Evolutionary conservation across 2,329 filamentous ascomycete genomes (phyloP).

Genomic region (Aschersonia sp.): DNA sequence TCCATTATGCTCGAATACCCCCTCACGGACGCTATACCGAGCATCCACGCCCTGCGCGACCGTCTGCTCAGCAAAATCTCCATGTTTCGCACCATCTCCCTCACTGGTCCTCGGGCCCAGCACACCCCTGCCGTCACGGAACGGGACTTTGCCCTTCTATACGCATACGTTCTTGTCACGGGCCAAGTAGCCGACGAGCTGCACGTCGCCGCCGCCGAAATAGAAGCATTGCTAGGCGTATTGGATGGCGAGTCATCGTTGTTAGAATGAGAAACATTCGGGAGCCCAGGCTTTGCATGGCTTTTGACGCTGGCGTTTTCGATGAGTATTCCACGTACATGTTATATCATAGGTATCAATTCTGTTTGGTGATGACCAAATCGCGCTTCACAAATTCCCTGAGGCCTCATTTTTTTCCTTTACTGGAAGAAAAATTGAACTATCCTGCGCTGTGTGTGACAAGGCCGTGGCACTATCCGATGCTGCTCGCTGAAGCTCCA

Average conservation of each 20-base stretch:
- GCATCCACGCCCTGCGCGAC: slow-evolving; percentile 61
- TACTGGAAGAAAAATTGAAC: too few species aligned
- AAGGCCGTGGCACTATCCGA: too few species aligned
- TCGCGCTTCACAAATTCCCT: too few species aligned
- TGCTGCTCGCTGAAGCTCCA: too few species aligned
- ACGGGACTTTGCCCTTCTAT: slow-evolving; percentile 75
- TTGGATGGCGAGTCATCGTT: slow-evolving; percentile 16
- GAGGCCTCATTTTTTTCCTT: too few species aligned
- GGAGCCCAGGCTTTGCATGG: too few species aligned
- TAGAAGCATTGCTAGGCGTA: slow-evolving; percentile 44
- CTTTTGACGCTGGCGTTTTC: too few species aligned
- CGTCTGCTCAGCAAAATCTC: slow-evolving; percentile 71
- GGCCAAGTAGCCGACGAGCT: slow-evolving; percentile 48
- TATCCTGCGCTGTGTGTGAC: too few species aligned
- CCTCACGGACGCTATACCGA: slow-evolving; percentile 68
- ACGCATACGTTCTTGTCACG: slow-evolving; percentile 65
- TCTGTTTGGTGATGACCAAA: too few species aligned
- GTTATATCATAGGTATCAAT: too few species aligned
- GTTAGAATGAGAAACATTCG: not conserved
- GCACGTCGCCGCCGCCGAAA: slow-evolving; percentile 38
- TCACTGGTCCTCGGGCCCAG: too few species aligned
- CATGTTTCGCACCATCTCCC: slow-evolving; percentile 55
- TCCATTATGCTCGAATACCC: slow-evolving; percentile 85
- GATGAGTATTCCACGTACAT: too few species aligned
- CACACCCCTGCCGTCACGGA: slow-evolving; percentile 33